Conservation (phyloP, 768 basidiomycete genomes). For the Paxillus involutus region DNA sequence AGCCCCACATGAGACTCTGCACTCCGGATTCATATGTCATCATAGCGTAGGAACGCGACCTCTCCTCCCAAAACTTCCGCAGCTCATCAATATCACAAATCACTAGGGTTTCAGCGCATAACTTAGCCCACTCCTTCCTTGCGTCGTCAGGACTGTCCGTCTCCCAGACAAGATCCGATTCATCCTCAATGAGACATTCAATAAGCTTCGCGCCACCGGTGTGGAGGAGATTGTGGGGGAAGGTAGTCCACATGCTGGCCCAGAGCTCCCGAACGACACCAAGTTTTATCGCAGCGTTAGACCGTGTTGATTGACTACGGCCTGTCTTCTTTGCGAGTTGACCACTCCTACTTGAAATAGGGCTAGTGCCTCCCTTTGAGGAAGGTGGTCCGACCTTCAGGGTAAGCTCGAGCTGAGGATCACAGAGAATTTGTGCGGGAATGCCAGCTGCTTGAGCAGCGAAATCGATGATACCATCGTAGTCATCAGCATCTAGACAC, state of each 20-base stretch:
- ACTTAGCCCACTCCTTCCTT: conserved; percentile 54
- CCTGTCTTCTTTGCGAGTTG: conserved; percentile 8
- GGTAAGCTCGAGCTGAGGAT: conserved; percentile 44
- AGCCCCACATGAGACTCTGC: conserved; percentile 55
- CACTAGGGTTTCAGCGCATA: conserved; percentile 56
- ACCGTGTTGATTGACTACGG: conserved; percentile 14
- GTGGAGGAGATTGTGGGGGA: conserved; percentile 43
- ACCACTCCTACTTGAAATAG: background rate
- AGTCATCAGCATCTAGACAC: conserved; percentile 43
- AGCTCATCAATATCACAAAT: conserved; percentile 47
- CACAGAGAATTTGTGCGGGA: conserved; percentile 48
- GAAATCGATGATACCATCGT: conserved; percentile 38
- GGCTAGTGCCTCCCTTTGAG: conserved; percentile 4
- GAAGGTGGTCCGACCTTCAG: conserved; percentile 22
- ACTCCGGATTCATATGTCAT: conserved; percentile 40
- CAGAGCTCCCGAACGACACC: conserved; percentile 59
- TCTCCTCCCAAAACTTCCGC: conserved; percentile 50
- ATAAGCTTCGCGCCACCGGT: conserved; percentile 48
- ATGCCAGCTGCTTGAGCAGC: conserved; percentile 41
- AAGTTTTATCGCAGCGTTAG: conserved; percentile 56
- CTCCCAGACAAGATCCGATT: conserved; percentile 43
- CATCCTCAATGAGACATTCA: conserved; percentile 46
- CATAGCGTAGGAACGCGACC: conserved; percentile 18
- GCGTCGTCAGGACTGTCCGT: conserved; percentile 45
- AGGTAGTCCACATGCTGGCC: conserved; percentile 41